Base-by-base conservation (phyloP, 192 early-diverging fungal species). In the Haplosporangium gracile region DNA sequence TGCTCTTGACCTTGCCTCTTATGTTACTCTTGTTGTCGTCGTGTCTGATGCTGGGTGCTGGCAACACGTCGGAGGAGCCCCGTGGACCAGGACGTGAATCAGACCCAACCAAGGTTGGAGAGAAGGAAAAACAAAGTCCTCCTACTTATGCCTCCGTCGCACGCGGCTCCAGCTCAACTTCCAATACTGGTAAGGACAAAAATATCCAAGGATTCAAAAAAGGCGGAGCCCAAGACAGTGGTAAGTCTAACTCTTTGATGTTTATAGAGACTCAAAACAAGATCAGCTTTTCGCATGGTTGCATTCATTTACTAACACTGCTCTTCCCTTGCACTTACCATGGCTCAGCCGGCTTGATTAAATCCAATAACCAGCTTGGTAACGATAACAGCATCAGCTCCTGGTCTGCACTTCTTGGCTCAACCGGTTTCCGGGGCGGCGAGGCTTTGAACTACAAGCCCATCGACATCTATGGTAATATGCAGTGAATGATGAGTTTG, bases 391-490 rank as follows among this genome's bases (percentile, higher is more conserved):
- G 40, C 42, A 29, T 38, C 34, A 32, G 60, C 34, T 78, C 68
- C 0, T 70, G 68, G 65, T 65, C 65, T 38, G 29, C 76, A 15
- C 29, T 70, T 43, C 47, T 78, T 5, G 76, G 76, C 8, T 68
- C 76, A 1, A 53, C 68, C 24, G 76, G 76, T 16, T 78, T 78
- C 24, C n/a, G 16, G n/a, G 76, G 76, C 1, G 76, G 43, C 32
- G 76, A 78, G 16, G 11, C 36, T 49, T 24, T 39, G 34, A 16
- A 22, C 18, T 78, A 49, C 45, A 78, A 53, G 68, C 68, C 76
- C 20, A 38, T 78, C 36, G 76, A 78, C 34, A 78, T 78, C 24
- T 49, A 47, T 34, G 68, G 76, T 78, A 69, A 20, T 5, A 39
- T 2, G 26, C 1, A 29, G 8, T 26, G 11, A 13, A 15, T 65